These are phyloP conservation scores for Lodderomyces beijingensis DNA, from an alignment of 1,139 yeast species.

Conservation along the genomic window DNA sequence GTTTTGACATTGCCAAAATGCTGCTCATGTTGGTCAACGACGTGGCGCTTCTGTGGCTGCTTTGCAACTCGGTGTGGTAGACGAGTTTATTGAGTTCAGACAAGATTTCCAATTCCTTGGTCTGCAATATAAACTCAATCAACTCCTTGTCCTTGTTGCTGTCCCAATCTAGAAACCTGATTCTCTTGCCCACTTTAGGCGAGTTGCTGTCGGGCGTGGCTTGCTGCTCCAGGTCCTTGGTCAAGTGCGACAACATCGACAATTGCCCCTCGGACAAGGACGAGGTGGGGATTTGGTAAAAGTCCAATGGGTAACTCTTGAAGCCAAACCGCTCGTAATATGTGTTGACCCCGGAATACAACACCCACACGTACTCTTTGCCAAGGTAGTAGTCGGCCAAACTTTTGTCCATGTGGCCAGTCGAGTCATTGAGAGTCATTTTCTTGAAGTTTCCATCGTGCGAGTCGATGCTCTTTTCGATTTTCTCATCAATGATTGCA, in stretches of 20 bases:
- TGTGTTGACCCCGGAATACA: constrained; percentile 33
- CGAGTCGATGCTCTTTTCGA: constrained; percentile 19
- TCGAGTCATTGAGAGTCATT: constrained; percentile 24
- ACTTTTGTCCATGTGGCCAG: constrained; percentile 26
- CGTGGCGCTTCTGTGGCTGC: constrained; percentile 32
- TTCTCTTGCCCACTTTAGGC: constrained; percentile 23
- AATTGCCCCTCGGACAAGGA: constrained; percentile 19
- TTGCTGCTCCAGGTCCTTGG: constrained; percentile 12
- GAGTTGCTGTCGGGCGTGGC: constrained; percentile 4
- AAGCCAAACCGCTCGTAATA: constrained; percentile 39
- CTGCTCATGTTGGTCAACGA: constrained; percentile 31
- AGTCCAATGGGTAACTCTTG: constrained; percentile 33
- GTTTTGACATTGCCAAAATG: constrained; percentile 21
- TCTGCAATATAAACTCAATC: constrained; percentile 30
- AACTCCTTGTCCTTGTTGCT: constrained; percentile 28
- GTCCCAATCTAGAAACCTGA: constrained; percentile 24
- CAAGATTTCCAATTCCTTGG: constrained; percentile 33
- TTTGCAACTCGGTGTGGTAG: constrained; percentile 33
- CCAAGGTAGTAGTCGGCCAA: constrained; percentile 35
- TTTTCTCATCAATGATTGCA: constrained; percentile 22
- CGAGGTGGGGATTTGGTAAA: constrained; percentile 29
- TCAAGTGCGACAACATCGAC: constrained; percentile 19
- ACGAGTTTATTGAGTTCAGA: constrained; percentile 35
- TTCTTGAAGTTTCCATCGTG: constrained; percentile 27
- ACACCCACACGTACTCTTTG: constrained; percentile 36